phyloP scores from a whole-genome alignment of 768 basidiomycete species.

The Collybia sordida region DNA sequence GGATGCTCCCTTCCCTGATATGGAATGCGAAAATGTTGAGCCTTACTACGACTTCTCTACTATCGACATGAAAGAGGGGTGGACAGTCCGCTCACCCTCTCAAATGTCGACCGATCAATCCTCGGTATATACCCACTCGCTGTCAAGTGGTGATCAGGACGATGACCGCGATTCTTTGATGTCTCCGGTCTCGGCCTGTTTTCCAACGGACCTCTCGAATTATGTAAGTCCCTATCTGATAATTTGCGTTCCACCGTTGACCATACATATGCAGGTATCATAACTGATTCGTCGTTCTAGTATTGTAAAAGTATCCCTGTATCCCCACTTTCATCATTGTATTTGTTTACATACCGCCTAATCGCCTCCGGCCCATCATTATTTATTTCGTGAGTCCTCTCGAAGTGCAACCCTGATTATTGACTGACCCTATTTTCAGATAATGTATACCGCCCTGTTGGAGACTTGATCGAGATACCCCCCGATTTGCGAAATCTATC shows the following conservation, averaged over 20 bases:
- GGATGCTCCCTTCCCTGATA: conserved; percentile 11
- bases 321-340: conserved; percentile 4
- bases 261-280: conserved; percentile 4
- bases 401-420: conserved; percentile 5
- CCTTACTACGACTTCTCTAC: conserved; percentile 13
- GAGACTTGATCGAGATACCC: not conserved
- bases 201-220: conserved; percentile 26
- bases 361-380: not conserved
- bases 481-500: not conserved
- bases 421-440: conserved; percentile 17
- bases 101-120: conserved; percentile 11
- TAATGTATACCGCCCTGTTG: conserved; percentile 14
- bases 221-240: conserved; percentile 26
- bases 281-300: conserved; percentile 4
- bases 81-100: conserved; percentile 14
- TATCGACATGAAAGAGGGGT: conserved; percentile 5
- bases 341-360: conserved; percentile 16
- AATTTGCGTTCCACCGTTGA: not conserved
- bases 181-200: conserved; percentile 25
- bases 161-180: conserved; percentile 14
- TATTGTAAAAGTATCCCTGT: conserved; percentile 5
- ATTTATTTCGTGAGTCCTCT: conserved; percentile 15
- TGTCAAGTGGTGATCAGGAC: conserved; percentile 9
- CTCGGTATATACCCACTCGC: conserved; percentile 10
- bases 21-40: conserved; percentile 9